phyloP scores from a whole-genome alignment of 2,329 filamentous ascomycete species.

The Botrytis fragariae region DNA sequence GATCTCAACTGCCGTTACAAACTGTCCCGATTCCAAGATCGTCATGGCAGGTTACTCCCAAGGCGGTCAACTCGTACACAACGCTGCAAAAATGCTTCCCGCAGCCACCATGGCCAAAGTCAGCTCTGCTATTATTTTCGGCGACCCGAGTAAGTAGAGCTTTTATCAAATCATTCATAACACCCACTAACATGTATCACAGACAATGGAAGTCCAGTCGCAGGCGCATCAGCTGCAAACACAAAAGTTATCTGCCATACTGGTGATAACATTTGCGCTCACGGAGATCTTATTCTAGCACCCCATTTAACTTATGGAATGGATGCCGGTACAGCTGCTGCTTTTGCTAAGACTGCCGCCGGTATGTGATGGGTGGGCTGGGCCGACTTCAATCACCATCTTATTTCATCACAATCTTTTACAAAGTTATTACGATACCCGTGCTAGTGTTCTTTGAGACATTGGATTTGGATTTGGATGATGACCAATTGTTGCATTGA shows the following conservation, averaged over 20 bases:
- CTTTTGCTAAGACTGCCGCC: conserved; percentile 24
- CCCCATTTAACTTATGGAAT: conserved; percentile 31
- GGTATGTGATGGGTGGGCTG: neutral
- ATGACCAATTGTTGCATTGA: neutral
- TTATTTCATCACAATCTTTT: neutral
- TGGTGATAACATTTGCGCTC: conserved; percentile 31
- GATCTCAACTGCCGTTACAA: conserved; percentile 23
- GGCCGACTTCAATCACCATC: neutral
- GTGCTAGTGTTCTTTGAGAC: neutral
- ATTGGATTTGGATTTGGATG: neutral
- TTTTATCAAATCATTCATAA: neutral
- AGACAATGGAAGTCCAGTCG: conserved; percentile 29
- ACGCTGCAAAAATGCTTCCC: conserved; percentile 24
- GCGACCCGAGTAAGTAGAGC: conserved; percentile 27
- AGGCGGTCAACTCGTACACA: conserved; percentile 34
- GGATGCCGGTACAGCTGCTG: conserved; percentile 31
- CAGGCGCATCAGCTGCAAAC: conserved; percentile 24
- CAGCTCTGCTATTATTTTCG: conserved; percentile 30
- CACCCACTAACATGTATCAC: neutral
- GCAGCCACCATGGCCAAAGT: conserved; percentile 27
- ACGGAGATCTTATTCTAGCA: conserved; percentile 23
- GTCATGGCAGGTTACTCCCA: conserved; percentile 33
- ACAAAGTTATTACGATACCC: neutral
- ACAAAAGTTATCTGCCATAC: conserved; percentile 30
- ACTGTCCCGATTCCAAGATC: conserved; percentile 28